Conservation (phyloP, 1,284 basidiomycete genomes). For the Farysia itapuensis region DNA sequence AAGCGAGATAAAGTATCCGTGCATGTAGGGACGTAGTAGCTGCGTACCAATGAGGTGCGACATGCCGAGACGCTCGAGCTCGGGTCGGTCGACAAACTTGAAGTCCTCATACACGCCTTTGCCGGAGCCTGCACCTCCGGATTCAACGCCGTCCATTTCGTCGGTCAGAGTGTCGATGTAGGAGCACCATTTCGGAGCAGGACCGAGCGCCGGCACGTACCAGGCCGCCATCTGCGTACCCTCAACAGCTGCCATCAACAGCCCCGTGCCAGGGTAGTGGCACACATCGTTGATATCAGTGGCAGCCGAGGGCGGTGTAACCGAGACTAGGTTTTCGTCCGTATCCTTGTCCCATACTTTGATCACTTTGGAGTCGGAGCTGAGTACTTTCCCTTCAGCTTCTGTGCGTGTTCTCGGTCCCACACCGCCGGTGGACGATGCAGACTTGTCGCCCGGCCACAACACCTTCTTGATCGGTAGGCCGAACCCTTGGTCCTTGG, state of each 20-base stretch:
- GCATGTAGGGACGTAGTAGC: conserved; percentile 98
- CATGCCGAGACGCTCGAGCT: conserved; percentile 73
- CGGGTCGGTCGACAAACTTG: conserved; percentile 90
- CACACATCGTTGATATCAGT: conserved; percentile 67
- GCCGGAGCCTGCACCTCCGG: conserved; percentile 38
- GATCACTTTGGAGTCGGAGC: conserved; percentile 57
- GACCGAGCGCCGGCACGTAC: conserved; percentile 92
- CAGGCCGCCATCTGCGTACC: conserved; percentile 57
- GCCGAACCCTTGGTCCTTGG: conserved; percentile 97
- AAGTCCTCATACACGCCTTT: conserved; percentile 82
- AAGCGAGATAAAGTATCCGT: conserved; percentile 95
- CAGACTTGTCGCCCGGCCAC: conserved; percentile 80
- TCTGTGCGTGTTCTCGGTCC: conserved; percentile 72
- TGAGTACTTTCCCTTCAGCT: conserved; percentile 51
- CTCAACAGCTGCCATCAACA: conserved; percentile 56
- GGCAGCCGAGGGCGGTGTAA: conserved; percentile 84
- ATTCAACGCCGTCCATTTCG: conserved; percentile 82
- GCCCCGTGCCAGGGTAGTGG: conserved; percentile 55
- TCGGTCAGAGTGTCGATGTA: conserved; percentile 94
- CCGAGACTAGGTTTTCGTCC: conserved; percentile 81
- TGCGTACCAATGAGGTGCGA: conserved; percentile 91
- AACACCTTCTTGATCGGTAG: conserved; percentile 80
- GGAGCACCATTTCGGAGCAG: conserved; percentile 92
- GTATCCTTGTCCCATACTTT: conserved; percentile 69
- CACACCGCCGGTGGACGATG: conserved; percentile 59